These are phyloP conservation scores for Chloris gayana DNA, from an alignment of 176 grass and related monocot genomes.

Conservation along the genomic window DNA sequence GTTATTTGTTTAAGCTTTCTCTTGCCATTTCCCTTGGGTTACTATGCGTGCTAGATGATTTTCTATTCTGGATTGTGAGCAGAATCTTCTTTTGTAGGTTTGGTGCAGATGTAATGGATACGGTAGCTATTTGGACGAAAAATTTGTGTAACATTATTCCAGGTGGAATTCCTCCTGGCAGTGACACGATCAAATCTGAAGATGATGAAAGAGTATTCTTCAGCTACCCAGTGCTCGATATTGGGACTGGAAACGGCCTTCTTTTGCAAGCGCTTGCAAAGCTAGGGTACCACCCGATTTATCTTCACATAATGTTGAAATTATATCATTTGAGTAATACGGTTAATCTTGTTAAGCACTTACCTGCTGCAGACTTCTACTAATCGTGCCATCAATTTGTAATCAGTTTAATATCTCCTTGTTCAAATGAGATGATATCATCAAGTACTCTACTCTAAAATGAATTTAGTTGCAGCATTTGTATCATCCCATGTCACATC, in stretches of 20 bases:
- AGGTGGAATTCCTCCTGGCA: constrained; percentile 15
- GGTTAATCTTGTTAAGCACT: not conserved
- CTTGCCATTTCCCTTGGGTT: not conserved
- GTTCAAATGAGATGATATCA: not conserved
- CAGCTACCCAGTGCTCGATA: constrained; percentile 75
- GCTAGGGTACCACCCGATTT: constrained; percentile 59
- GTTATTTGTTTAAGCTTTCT: not conserved
- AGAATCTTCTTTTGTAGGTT: constrained; percentile 65
- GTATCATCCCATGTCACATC: not conserved
- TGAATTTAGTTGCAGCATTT: not conserved
- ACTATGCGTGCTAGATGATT: not conserved
- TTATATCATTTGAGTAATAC: not conserved
- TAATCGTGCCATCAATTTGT: not conserved
- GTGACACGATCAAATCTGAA: constrained; percentile 48
- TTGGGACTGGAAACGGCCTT: constrained; percentile 94
- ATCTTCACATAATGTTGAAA: constrained; percentile 18
- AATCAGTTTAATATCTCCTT: constrained; percentile 1
- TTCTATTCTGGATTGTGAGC: constrained; percentile 25
- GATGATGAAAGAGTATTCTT: constrained; percentile 51
- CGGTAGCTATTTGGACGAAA: constrained; percentile 84
- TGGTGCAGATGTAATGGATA: constrained; percentile 95
- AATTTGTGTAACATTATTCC: constrained; percentile 58
- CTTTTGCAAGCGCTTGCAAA: constrained; percentile 89
- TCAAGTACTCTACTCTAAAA: not conserved
- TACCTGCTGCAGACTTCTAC: constrained; percentile 1